Evolutionary conservation across 805 yeast genomes (phyloP), one percentile per base, ranked within the genome.

Genomic region (Saturnispora saitoi): DNA sequence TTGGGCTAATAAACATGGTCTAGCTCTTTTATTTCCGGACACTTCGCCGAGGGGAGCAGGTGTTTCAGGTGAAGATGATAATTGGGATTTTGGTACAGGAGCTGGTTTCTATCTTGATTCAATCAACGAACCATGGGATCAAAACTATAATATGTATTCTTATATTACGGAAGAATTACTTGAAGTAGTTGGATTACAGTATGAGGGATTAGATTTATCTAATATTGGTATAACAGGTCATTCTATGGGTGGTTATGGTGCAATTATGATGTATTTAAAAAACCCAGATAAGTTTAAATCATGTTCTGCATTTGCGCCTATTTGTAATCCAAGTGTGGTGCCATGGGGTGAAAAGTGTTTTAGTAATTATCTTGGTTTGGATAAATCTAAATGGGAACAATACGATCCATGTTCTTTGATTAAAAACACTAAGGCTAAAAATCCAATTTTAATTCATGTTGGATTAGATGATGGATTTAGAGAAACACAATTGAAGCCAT

Each of bases 201-300:
- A 64, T 48, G 51, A 68, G 2, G 64, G 67, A 37, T 69, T 91
- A 51, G 88, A 91, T 65, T 8, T 44, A 9, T 63, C 68, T 36
- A 81, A 76, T 37, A 74, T 81, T 45, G 77, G 91, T 19, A 78
- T 91, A 55, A 80, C 93, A n/a, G 99, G 99, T 40, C 98, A 93
- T 65, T 93, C 99, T 1, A 93, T 93, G 98, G 99, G 99, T 45
- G 99, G 99, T 1, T 87, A 77, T 63, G 99, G 98, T 49, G 95
- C 99, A 0, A 67, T 91, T 51, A 69, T 83, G 51, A 75, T 77
- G 14, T 76, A 72, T 55, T 67, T 91, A 51, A 77, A 73, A 53
- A 79, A 84, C 63, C 86, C 90, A 1, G 83, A 80, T 1, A 71
- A 70, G 58, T 91, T 84, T 71, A 77, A 77, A 62, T 80, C 93